Base-by-base conservation (phyloP, 2,329 filamentous ascomycete species). In the Coniochaeta pulveracea region DNA sequence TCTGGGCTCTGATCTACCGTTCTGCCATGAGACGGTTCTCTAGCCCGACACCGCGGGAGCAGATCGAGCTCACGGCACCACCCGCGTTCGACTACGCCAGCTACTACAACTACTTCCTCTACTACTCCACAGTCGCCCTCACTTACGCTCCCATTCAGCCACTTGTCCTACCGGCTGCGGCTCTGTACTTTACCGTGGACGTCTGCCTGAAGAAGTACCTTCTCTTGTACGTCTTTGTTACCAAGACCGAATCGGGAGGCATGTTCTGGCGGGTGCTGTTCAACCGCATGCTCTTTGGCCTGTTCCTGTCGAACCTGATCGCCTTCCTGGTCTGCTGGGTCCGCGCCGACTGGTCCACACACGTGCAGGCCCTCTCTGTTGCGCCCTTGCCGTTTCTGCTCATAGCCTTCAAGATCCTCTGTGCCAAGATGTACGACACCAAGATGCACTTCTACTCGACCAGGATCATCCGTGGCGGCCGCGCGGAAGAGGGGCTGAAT, bases 21-120 rank as follows among this genome's bases (percentile, higher is more conserved):
- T 94, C 85, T 49, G 82, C 91, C 53, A 73, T 80, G 40, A 80
- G 85, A 51, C 89, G 80, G 35, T 91, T 95, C 47, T 72, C 84
- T 17, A 80, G 76, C 40, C 89, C 89, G 3, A 96, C 91, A 3
- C 91, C 91, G 5, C 72, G 91, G 44, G 81, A 94, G 54, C 65
- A 91, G 44, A 96, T 96, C 44, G 85, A 94, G 54, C 73, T 91
- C 49, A 94, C 88, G 1, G 91, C 91, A 4, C 91, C 91, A 1
- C 88, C 85, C 3, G 67, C 84, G 1, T 95, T 98, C 53, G 88
- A 96, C 45, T 96, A 95, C 50, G 85, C 91, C 37, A 85, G 76
- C 46, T 96, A 96, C 60, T 98, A 95, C 69, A 96, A 95, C 56
- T 96, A 93, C 55, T 95, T 95, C 57, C 66, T 96, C 19, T 98